These are phyloP conservation scores for Cercophora newfieldiana DNA, from an alignment of 495 filamentous ascomycete genomes.

Conservation along the genomic window DNA sequence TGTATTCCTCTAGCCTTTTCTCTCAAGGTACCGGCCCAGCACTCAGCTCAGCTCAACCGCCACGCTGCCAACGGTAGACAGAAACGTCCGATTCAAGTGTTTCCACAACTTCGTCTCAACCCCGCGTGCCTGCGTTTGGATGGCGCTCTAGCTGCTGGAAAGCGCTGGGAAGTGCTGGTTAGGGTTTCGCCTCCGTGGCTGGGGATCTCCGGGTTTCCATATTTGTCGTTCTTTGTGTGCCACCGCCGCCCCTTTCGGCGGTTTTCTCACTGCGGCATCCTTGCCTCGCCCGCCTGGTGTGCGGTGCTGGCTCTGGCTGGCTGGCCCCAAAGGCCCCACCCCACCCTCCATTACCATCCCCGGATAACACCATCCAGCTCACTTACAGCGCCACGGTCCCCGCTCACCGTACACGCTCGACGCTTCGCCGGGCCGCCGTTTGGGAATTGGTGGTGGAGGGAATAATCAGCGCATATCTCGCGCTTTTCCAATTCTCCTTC, in stretches of 20 bases:
- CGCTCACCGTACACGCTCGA: constrained; percentile 1
- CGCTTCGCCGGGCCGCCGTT: constrained; percentile 16
- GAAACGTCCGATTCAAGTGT: not conserved
- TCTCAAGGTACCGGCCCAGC: not conserved
- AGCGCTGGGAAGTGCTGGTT: not conserved
- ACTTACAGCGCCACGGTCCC: constrained; percentile 15
- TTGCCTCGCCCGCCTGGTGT: not conserved
- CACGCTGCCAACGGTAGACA: not conserved
- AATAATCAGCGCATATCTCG: constrained; percentile 11
- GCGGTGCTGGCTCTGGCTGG: not conserved
- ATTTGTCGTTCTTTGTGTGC: not conserved
- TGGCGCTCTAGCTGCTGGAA: constrained; percentile 1
- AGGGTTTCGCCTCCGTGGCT: not conserved
- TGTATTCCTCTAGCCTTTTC: not conserved
- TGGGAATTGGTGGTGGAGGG: not conserved
- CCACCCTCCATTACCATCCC: constrained; percentile 11
- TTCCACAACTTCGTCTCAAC: not conserved
- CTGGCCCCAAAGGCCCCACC: constrained; percentile 10
- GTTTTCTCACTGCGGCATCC: not conserved
- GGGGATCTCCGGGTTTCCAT: not conserved
- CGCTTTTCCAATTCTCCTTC: not conserved
- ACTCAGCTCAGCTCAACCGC: not conserved
- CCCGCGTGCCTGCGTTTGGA: constrained; percentile 1
- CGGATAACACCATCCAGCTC: constrained; percentile 10
- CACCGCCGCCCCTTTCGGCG: not conserved